Evolutionary conservation across 2,329 filamentous ascomycete genomes (phyloP).

Genomic region (Tolypocladium tundrense): DNA sequence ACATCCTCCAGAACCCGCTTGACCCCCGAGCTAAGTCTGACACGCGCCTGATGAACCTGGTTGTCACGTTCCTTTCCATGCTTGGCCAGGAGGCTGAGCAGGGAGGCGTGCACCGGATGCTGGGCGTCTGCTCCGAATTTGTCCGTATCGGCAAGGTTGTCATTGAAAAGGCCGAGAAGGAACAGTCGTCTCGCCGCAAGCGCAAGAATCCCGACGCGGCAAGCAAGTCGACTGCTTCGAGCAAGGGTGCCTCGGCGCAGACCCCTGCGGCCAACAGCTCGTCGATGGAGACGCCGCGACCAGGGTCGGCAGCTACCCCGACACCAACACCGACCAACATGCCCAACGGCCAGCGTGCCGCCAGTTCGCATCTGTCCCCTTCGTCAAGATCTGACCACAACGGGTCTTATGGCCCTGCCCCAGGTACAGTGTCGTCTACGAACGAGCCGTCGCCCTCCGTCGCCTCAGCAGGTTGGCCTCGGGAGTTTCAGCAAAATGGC

Average conservation of each 20-base stretch:
- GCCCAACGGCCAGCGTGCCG: neutral
- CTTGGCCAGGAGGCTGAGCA: conserved; percentile 84
- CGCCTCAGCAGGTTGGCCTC: conserved; percentile 34
- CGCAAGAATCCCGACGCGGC: conserved; percentile 57
- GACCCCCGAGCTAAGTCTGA: conserved; percentile 83
- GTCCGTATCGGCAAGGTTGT: conserved; percentile 87
- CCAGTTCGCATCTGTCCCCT: conserved; percentile 17
- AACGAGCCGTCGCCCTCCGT: conserved; percentile 34
- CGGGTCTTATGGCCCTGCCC: conserved; percentile 12
- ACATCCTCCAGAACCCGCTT: conserved; percentile 89
- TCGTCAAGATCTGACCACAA: conserved; percentile 12
- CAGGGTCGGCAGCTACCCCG: neutral
- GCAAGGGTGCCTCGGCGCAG: neutral
- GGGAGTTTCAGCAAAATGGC: conserved; percentile 29
- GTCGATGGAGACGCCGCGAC: conserved; percentile 4
- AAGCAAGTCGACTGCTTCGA: conserved; percentile 7
- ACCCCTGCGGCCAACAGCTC: conserved; percentile 1
- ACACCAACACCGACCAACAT: conserved; percentile 2
- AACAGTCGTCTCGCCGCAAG: conserved; percentile 70
- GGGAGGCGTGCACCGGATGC: conserved; percentile 85
- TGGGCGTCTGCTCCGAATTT: conserved; percentile 90
- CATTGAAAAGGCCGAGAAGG: conserved; percentile 83
- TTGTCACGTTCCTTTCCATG: conserved; percentile 85
- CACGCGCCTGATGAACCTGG: conserved; percentile 80
- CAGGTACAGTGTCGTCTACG: conserved; percentile 11